These are phyloP conservation scores for Combretum micranthum DNA, from an alignment of 345 rosid species.

Conservation along the genomic window DNA sequence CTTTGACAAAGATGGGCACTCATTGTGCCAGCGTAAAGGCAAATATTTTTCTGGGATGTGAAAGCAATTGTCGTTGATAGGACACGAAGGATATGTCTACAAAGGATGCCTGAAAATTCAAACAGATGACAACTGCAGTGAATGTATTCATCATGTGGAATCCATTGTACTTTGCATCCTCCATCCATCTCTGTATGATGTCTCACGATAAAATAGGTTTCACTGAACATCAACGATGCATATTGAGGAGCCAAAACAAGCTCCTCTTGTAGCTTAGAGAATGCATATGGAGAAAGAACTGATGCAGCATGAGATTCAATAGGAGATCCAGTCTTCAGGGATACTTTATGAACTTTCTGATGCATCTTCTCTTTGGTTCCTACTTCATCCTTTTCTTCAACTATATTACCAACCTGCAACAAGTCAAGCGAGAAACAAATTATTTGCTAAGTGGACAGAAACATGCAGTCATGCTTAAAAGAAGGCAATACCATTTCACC, in stretches of 20 bases:
- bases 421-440: neutral
- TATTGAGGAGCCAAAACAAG: constrained; percentile 54
- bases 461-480: neutral
- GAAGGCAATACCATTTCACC: constrained; percentile 10
- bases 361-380: constrained; percentile 35
- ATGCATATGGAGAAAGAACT: constrained; percentile 52
- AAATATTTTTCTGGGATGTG: constrained; percentile 50
- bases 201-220: constrained; percentile 41
- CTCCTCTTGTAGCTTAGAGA: constrained; percentile 51
- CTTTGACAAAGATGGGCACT: constrained; percentile 10
- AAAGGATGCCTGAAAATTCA: constrained; percentile 54
- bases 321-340: constrained; percentile 54
- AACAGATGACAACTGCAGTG: constrained; percentile 49
- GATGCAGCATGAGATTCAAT: constrained; percentile 55
- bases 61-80: constrained; percentile 53
- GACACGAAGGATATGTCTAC: constrained; percentile 53
- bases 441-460: neutral
- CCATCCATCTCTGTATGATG: constrained; percentile 41
- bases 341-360: constrained; percentile 25
- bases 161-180: constrained; percentile 46
- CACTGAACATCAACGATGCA: constrained; percentile 45
- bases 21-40: constrained; percentile 33
- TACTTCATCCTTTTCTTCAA: constrained; percentile 22
- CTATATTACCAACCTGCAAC: constrained; percentile 38
- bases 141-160: constrained; percentile 40